phyloP scores from a whole-genome alignment of 176 grass and related monocot genomes.

The Hsuehochloa calcarea region DNA sequence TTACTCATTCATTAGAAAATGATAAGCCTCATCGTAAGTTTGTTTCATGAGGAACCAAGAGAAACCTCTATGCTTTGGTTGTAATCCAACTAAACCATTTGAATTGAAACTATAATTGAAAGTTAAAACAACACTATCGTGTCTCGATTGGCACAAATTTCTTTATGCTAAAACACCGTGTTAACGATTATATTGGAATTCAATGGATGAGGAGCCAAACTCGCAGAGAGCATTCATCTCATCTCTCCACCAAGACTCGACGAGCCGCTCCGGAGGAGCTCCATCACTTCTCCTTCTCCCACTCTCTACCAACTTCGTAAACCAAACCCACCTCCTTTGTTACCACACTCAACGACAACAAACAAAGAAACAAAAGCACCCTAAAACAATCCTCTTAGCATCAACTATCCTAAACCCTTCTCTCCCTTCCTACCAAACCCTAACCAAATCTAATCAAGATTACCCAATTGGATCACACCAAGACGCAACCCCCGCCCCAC shows the following conservation, averaged over 20 bases:
- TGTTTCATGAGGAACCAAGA: not conserved
- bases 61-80: not conserved
- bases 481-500: not conserved
- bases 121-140: not conserved
- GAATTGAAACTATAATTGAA: not conserved
- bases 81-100: not conserved
- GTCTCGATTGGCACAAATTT: not conserved
- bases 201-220: slow-evolving; percentile 42
- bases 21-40: not conserved
- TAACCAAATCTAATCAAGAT: slow-evolving; percentile 31
- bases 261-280: slow-evolving; percentile 92
- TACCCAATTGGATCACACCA: not conserved
- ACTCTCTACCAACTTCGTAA: slow-evolving; percentile 93
- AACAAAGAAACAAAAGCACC: not conserved
- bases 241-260: slow-evolving; percentile 94
- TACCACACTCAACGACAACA: slow-evolving; percentile 5
- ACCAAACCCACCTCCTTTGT: slow-evolving; percentile 32
- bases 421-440: slow-evolving; percentile 16
- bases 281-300: slow-evolving; percentile 98
- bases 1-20: not conserved
- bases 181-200: not conserved
- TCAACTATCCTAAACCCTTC: not conserved
- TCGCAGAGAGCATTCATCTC: slow-evolving; percentile 98
- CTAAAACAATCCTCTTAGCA: not conserved
- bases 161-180: not conserved